Conservation (phyloP, 805 yeast species). For the Pichia phayaonensis region DNA sequence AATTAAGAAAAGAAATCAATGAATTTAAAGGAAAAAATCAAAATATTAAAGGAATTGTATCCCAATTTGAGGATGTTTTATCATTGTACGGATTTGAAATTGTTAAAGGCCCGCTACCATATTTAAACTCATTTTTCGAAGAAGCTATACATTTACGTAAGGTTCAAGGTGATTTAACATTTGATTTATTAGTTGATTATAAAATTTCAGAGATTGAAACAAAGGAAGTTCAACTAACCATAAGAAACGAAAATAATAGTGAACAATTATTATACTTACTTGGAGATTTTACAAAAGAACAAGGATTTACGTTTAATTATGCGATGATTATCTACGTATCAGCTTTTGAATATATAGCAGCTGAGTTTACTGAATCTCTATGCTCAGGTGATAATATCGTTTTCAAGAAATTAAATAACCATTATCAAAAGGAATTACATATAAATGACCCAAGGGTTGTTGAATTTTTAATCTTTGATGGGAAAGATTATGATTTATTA, state of each 20-base stretch:
- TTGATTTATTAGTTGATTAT: slow-evolving; percentile 10
- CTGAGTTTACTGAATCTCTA: not conserved
- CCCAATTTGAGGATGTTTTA: slow-evolving; percentile 1
- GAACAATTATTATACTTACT: slow-evolving; percentile 1
- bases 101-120: slow-evolving; percentile 5
- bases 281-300: slow-evolving; percentile 3
- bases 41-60: not conserved
- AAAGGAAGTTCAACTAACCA: slow-evolving; percentile 9
- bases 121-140: not conserved
- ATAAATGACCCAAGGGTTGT: not conserved
- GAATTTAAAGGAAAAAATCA: not conserved
- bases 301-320: slow-evolving; percentile 6
- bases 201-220: not conserved
- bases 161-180: not conserved
- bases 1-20: not conserved
- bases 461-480: not conserved
- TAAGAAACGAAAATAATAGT: not conserved
- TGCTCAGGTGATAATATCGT: not conserved
- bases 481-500: not conserved
- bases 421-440: slow-evolving; percentile 5
- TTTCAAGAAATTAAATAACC: slow-evolving; percentile 1
- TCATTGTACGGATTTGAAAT: slow-evolving; percentile 6
- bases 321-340: not conserved
- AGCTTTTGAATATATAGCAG: not conserved
- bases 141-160: slow-evolving; percentile 10